Base-by-base conservation (phyloP, 108 stramenopile species). In the Fistulifera pelliculosa region DNA sequence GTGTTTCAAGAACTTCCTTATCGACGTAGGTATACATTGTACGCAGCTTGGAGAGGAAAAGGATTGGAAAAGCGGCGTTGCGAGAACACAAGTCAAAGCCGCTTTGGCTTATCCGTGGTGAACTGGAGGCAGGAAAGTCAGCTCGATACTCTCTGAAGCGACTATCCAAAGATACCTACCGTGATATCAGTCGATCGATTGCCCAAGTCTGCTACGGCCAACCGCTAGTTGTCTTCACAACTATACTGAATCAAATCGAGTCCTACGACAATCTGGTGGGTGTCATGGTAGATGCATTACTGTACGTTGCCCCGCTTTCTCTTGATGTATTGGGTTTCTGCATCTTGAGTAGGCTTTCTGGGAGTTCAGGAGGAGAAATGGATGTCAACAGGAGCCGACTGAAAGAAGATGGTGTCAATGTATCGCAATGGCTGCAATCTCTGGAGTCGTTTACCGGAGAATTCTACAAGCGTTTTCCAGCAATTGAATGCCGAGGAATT, bases 261-360 rank as follows among this genome's bases (percentile, higher is more conserved):
- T 80, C 87, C 61, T 97, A 95, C 68, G 96, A 92, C 65, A 97
- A 97, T 54, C 57, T 97, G 60, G 94, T 95, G 27, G 64, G 77
- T 45, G 83, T 89, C 48, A 87, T 94, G 83, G 93, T 97, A 0
- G 94, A 97, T 42, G 72, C 93, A 22, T 75, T 94, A 45, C 67
- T 75, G 13, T 85, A 69, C 56, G 74, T 83, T 13, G 79, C 89
- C 2, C 80, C 79, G 1, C 62, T 94, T 40, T 80, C 89, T 2
- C 61, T 90, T 26, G 96, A 97, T 70, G 93, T 94, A 14, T 69
- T 95, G 53, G 78, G 83, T 4, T 85, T 78, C 60, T 81, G 84
- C 49, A 70, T 97, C 16, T 62, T 95, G 13, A 60, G 58, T 18
- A 72, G 85, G 47, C 65, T 94, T 4, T 61, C 62, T 27, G 73